phyloP scores from a whole-genome alignment of 345 rosid species.

The Eucalyptus polyanthemos region DNA sequence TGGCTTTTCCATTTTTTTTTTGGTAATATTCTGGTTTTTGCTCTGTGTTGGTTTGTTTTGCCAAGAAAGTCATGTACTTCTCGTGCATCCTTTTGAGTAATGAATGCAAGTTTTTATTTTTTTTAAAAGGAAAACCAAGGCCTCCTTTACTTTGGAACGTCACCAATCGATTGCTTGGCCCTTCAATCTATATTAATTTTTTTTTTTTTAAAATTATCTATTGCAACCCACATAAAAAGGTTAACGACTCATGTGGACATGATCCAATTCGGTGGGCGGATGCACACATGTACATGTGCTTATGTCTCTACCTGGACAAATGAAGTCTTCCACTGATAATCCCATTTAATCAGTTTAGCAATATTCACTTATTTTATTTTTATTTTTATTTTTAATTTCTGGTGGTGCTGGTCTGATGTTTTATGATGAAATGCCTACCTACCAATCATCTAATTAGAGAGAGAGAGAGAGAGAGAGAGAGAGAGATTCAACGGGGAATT shows the following conservation, averaged over 20 bases:
- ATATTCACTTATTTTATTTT: neutral
- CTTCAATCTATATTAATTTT: neutral
- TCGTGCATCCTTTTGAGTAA: neutral
- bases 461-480: no score
- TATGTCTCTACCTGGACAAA: neutral
- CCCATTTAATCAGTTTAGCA: neutral
- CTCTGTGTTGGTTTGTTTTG: neutral
- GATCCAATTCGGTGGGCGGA: neutral
- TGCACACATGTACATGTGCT: neutral
- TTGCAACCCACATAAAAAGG: neutral
- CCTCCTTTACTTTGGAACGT: neutral
- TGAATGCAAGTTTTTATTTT: no score
- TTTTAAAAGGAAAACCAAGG: neutral
- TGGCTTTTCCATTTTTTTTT: neutral
- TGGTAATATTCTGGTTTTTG: neutral
- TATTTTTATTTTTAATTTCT: neutral
- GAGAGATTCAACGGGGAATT: neutral
- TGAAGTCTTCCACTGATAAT: neutral
- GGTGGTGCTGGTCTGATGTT: neutral
- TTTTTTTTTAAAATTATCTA: neutral
- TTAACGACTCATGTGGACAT: neutral
- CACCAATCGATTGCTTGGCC: neutral
- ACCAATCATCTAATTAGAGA: neutral
- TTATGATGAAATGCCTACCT: neutral
- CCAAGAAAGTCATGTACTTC: neutral